Conservation (phyloP, 495 filamentous ascomycete species). For the Oleoguttula mirabilis region DNA sequence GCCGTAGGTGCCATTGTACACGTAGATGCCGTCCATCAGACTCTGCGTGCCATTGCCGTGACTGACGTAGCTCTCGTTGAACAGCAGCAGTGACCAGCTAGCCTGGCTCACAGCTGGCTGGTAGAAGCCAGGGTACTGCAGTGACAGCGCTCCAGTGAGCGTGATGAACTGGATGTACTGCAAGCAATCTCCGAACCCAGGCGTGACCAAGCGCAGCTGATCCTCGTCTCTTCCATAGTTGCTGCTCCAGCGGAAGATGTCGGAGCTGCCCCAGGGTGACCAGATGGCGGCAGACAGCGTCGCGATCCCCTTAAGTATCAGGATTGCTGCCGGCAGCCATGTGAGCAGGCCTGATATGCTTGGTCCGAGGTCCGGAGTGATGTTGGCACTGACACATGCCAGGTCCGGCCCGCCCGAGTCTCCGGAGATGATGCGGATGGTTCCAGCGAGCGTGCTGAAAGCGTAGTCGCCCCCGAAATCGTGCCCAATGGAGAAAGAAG, state of each 20-base stretch:
- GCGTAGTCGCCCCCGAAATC: slow-evolving; percentile 70
- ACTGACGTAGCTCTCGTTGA: slow-evolving; percentile 80
- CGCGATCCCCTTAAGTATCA: slow-evolving; percentile 68
- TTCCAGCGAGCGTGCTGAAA: slow-evolving; percentile 66
- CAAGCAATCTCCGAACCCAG: slow-evolving; percentile 91
- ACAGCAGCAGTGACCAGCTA: slow-evolving; percentile 81
- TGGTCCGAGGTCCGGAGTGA: slow-evolving; percentile 69
- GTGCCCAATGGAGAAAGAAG: slow-evolving; percentile 62
- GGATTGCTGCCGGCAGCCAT: slow-evolving; percentile 65
- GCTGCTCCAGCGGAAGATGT: slow-evolving; percentile 85
- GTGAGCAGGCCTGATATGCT: slow-evolving; percentile 53
- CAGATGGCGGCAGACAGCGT: slow-evolving; percentile 72
- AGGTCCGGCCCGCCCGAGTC: slow-evolving; percentile 48
- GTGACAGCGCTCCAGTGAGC: slow-evolving; percentile 68
- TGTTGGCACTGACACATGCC: slow-evolving; percentile 64
- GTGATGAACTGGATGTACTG: slow-evolving; percentile 94
- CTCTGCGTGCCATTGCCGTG: slow-evolving; percentile 48
- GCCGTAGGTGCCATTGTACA: slow-evolving; percentile 59
- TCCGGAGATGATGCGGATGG: slow-evolving; percentile 61
- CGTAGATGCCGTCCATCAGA: slow-evolving; percentile 76
- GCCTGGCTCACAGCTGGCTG: slow-evolving; percentile 80
- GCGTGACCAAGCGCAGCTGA: slow-evolving; percentile 81
- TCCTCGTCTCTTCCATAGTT: slow-evolving; percentile 94
- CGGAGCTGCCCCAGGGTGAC: slow-evolving; percentile 85
- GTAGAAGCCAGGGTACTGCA: slow-evolving; percentile 89